Percentiles rank a stretch among this genome's conserved stretches.
Evolutionary conservation across 2,329 filamentous ascomycete species (phyloP).

Genomic region (Trichoderma breve): DNA sequence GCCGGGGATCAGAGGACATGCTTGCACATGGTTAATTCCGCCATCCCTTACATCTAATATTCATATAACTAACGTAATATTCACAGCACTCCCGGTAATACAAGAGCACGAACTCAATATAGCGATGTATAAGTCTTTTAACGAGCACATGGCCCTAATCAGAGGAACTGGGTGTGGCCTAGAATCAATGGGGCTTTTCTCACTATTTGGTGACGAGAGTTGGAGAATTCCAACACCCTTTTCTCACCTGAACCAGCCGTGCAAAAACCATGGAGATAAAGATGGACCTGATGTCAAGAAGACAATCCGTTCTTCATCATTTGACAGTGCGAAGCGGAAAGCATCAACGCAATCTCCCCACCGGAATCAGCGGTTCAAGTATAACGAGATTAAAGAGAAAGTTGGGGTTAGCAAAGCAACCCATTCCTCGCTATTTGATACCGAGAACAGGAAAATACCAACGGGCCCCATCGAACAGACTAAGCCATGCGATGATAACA

Average conservation of each 20-base stretch:
- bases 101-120: not conserved
- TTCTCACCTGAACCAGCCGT: not conserved
- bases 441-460: not conserved
- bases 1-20: not conserved
- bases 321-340: not conserved
- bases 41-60: not conserved
- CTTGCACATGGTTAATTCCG: not conserved
- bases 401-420: not conserved
- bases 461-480: not conserved
- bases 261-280: not conserved
- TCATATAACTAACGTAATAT: not conserved
- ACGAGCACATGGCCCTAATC: not conserved
- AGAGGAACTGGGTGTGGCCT: not conserved
- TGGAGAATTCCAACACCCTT: not conserved
- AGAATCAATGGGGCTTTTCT: not conserved
- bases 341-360: not conserved
- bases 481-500: not conserved
- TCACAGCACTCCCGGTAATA: not conserved
- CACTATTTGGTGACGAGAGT: not conserved
- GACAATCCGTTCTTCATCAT: not conserved
- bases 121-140: conserved; percentile 6
- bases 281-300: not conserved
- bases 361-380: not conserved
- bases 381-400: not conserved
- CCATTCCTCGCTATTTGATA: not conserved